These are phyloP conservation scores for Ustilago lituana DNA, from an alignment of 1,284 basidiomycete species.

Conservation along the genomic window DNA sequence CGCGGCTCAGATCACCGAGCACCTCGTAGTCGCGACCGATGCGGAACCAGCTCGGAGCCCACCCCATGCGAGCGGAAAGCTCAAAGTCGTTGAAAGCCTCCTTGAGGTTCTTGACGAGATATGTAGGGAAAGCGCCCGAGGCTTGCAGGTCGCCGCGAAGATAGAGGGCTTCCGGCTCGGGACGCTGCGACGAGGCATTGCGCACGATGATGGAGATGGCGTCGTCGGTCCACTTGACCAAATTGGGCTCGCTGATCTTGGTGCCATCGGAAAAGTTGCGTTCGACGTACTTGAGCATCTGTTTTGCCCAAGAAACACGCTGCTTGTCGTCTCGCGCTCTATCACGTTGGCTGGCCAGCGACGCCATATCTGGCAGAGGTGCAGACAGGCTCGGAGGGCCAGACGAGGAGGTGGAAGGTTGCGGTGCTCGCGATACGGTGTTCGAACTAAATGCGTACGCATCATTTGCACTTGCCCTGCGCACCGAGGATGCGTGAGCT, in stretches of 20 bases:
- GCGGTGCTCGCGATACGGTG: background rate
- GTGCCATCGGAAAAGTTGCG: constrained; percentile 52
- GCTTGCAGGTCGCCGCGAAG: constrained; percentile 78
- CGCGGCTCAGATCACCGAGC: constrained; percentile 77
- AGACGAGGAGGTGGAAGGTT: constrained; percentile 6
- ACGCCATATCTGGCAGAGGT: constrained; percentile 56
- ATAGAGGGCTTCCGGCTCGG: constrained; percentile 79
- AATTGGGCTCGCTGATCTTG: constrained; percentile 74
- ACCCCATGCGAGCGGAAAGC: constrained; percentile 63
- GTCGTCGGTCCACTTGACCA: constrained; percentile 74
- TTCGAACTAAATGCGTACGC: constrained; percentile 1
- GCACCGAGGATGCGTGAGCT: constrained; percentile 1
- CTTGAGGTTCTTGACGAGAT: constrained; percentile 75
- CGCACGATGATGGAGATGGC: constrained; percentile 69
- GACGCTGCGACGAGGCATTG: constrained; percentile 56
- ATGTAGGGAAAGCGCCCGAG: constrained; percentile 72
- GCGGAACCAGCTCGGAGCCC: constrained; percentile 76
- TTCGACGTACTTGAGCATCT: constrained; percentile 82
- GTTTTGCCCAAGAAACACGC: constrained; percentile 79
- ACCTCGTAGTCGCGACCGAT: constrained; percentile 90
- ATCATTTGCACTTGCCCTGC: constrained; percentile 24
- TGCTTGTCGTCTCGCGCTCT: constrained; percentile 71
- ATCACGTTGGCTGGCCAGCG: constrained; percentile 51
- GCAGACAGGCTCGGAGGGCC: constrained; percentile 42
- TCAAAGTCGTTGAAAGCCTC: constrained; percentile 85